phyloP scores from a whole-genome alignment of 1,284 basidiomycete genomes.

The Cryptococcus amylolentus region DNA sequence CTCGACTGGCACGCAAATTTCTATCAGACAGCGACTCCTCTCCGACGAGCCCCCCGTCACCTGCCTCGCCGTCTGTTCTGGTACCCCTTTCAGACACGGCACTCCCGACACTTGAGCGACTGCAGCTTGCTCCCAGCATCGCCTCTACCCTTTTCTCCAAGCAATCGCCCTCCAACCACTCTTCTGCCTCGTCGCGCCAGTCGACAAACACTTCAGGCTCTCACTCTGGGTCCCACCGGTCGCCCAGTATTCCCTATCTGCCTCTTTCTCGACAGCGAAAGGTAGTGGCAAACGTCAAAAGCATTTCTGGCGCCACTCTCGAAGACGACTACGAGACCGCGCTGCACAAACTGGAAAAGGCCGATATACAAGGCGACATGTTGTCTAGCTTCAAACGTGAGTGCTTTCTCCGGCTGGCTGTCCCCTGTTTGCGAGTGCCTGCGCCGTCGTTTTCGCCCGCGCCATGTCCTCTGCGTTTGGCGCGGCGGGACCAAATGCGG shows the following conservation, averaged over 20 bases:
- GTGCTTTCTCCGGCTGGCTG: slow-evolving; percentile 11
- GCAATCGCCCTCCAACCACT: not conserved
- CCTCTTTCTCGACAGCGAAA: not conserved
- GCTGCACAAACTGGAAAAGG: slow-evolving; percentile 26
- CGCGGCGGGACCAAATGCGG: not conserved
- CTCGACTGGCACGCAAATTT: not conserved
- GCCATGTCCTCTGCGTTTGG: not conserved
- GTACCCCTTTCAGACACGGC: slow-evolving; percentile 12
- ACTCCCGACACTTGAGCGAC: not conserved
- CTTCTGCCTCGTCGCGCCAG: too few relatives aligned
- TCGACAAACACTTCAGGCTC: too few relatives aligned
- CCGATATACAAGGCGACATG: slow-evolving; percentile 39
- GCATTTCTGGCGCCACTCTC: not conserved
- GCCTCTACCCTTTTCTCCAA: not conserved
- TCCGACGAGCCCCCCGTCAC: slow-evolving; percentile 1
- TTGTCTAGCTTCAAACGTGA: slow-evolving; percentile 48
- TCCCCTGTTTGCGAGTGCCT: not conserved
- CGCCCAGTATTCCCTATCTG: too few relatives aligned
- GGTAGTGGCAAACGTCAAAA: not conserved
- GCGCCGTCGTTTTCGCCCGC: not conserved
- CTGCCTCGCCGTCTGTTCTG: slow-evolving; percentile 13
- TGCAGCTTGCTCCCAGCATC: too few relatives aligned
- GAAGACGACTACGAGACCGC: slow-evolving; percentile 24
- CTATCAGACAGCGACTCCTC: slow-evolving; percentile 1
- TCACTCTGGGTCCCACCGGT: too few relatives aligned